A percentile compares a stretch with the other conserved stretches of the same genome.
Evolutionary conservation across 345 rosid species (phyloP).

Genomic region (Sonneratia alba): DNA sequence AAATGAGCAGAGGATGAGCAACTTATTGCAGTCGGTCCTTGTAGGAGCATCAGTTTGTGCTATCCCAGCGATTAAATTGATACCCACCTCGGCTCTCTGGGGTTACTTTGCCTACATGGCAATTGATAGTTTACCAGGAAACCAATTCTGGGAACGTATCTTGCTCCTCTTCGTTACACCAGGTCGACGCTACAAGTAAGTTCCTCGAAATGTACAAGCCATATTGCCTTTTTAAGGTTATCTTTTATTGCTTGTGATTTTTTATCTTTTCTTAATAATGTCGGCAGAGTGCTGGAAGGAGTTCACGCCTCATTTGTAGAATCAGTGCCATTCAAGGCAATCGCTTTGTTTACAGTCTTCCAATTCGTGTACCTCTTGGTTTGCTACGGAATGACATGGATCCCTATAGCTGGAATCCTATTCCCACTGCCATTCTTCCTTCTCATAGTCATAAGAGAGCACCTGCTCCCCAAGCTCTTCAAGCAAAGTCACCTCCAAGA

Average conservation of each 20-base stretch:
- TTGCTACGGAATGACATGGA: constrained; percentile 76
- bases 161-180: constrained; percentile 66
- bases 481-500: constrained; percentile 49
- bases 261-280: constrained; percentile 1
- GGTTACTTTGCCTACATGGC: constrained; percentile 93
- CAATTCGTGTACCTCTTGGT: constrained; percentile 50
- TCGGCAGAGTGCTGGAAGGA: constrained; percentile 57
- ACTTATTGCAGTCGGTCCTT: constrained; percentile 63
- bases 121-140: constrained; percentile 80
- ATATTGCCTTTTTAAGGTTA: not conserved
- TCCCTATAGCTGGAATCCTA: constrained; percentile 65
- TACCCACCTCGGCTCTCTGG: constrained; percentile 82
- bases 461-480: constrained; percentile 58
- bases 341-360: constrained; percentile 51
- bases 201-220: not conserved
- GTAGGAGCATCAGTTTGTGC: constrained; percentile 46
- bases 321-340: constrained; percentile 57
- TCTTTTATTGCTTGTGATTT: not conserved
- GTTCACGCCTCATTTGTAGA: constrained; percentile 68
- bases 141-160: constrained; percentile 83
- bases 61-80: constrained; percentile 49
- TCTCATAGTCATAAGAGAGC: constrained; percentile 53
- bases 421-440: constrained; percentile 72
- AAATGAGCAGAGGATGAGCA: constrained; percentile 74
- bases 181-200: constrained; percentile 62